A percentile compares a stretch with the other conserved stretches of the same genome.
These are phyloP conservation scores for Auriscalpium microsporum DNA, from an alignment of 768 basidiomycete species.

Conservation along the genomic window DNA sequence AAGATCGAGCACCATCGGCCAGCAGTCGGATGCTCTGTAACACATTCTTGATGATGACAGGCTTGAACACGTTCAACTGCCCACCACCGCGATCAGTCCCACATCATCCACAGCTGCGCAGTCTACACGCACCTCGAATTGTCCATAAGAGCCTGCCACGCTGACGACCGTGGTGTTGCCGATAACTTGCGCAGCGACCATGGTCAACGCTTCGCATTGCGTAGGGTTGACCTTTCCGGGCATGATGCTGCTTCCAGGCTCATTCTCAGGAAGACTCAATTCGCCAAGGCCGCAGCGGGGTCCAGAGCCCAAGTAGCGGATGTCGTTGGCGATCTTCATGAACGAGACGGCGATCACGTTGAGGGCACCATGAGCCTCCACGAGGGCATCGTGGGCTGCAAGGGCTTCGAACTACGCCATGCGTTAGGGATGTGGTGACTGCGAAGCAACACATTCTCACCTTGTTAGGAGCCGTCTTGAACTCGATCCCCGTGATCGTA, in stretches of 20 bases:
- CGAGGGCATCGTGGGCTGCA: conserved; percentile 95
- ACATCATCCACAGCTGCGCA: background rate
- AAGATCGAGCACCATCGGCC: conserved; percentile 88
- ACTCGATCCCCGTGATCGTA: conserved; percentile 81
- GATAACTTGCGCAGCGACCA: conserved; percentile 98
- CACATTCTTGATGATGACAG: conserved; percentile 97
- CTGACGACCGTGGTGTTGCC: conserved; percentile 93
- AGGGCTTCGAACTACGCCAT: conserved; percentile 83
- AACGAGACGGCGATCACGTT: conserved; percentile 94
- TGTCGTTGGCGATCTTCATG: conserved; percentile 99
- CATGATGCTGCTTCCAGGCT: conserved; percentile 99
- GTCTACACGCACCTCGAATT: conserved; percentile 74
- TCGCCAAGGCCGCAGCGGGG: conserved; percentile 97
- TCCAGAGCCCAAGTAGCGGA: conserved; percentile 94
- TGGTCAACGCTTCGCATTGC: conserved; percentile 96
- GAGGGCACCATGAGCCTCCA: conserved; percentile 94
- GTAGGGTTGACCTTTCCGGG: conserved; percentile 99
- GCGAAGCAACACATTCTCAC: conserved; percentile 26
- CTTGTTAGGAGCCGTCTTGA: conserved; percentile 98
- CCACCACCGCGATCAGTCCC: background rate
- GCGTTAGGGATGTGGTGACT: background rate
- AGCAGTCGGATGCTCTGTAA: conserved; percentile 91
- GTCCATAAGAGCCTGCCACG: conserved; percentile 89
- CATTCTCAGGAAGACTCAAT: conserved; percentile 91
- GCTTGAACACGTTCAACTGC: conserved; percentile 98